Conservation (phyloP, 2,329 filamentous ascomycete genomes). For the Xylariaceae sp. region DNA sequence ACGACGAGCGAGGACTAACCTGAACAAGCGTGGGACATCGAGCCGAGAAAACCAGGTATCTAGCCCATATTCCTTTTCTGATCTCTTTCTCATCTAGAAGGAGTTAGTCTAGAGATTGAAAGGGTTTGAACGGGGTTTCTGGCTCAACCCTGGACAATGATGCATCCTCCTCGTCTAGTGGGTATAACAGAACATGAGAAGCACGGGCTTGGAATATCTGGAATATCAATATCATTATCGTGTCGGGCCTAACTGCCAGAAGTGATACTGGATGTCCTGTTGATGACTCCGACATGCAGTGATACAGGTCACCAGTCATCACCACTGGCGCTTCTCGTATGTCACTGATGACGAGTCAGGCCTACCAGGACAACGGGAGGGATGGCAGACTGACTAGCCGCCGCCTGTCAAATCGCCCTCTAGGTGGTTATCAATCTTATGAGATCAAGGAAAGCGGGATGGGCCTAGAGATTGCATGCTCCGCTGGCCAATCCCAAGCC, state of each 20-base stretch:
- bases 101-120: conserved; percentile 1
- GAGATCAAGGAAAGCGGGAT: conserved; percentile 18
- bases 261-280: background rate
- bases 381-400: conserved; percentile 12
- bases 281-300: conserved; percentile 15
- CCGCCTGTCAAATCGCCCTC: conserved; percentile 14
- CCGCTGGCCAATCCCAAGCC: conserved; percentile 9
- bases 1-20: conserved; percentile 16
- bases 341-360: conserved; percentile 13
- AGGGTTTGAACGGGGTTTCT: conserved; percentile 1
- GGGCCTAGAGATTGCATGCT: conserved; percentile 9
- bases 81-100: no score
- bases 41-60: conserved; percentile 7
- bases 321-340: conserved; percentile 17
- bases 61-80: background rate
- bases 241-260: conserved; percentile 1
- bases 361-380: conserved; percentile 16
- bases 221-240: conserved; percentile 6
- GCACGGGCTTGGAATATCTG: background rate
- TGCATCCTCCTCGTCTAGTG: background rate
- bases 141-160: conserved; percentile 1
- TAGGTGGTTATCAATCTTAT: conserved; percentile 15
- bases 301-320: conserved; percentile 22
- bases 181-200: background rate
- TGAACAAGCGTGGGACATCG: conserved; percentile 4